These are phyloP conservation scores for Periglandula ipomoeae DNA, from an alignment of 2,329 filamentous ascomycete genomes.

Conservation along the genomic window DNA sequence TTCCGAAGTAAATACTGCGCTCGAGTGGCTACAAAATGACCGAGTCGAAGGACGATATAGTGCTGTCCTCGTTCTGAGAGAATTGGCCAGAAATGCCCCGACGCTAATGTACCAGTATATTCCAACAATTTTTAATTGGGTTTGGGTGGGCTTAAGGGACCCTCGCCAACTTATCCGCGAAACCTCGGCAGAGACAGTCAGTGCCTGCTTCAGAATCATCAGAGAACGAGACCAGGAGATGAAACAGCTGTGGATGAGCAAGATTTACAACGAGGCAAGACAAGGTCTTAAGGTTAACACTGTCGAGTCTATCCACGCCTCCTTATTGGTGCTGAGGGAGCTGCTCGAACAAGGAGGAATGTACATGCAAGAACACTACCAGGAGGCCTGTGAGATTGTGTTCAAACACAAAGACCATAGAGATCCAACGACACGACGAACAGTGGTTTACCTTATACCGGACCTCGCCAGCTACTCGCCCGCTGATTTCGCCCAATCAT, in stretches of 20 bases:
- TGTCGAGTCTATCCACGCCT: conserved; percentile 87
- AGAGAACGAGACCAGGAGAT: conserved; percentile 83
- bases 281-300: conserved; percentile 71
- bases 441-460: conserved; percentile 84
- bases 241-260: conserved; percentile 78
- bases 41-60: conserved; percentile 90
- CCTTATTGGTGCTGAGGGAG: conserved; percentile 84
- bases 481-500: conserved; percentile 75
- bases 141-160: conserved; percentile 91
- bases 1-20: conserved; percentile 88
- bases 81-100: conserved; percentile 85
- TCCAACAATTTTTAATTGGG: conserved; percentile 87
- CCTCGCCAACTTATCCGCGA: conserved; percentile 84
- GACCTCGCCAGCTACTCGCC: conserved; percentile 90
- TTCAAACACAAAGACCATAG: conserved; percentile 88
- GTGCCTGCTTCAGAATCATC: conserved; percentile 92
- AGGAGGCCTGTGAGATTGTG: conserved; percentile 86
- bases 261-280: conserved; percentile 81
- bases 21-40: conserved; percentile 96
- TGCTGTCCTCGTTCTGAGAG: conserved; percentile 81
- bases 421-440: conserved; percentile 77
- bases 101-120: conserved; percentile 95
- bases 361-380: conserved; percentile 97
- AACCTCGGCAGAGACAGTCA: conserved; percentile 86
- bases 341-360: conserved; percentile 90